Evolutionary conservation across 257 asterid genomes (phyloP), one percentile per base, ranked within the genome.

Genomic region (Jasminum sambac): DNA sequence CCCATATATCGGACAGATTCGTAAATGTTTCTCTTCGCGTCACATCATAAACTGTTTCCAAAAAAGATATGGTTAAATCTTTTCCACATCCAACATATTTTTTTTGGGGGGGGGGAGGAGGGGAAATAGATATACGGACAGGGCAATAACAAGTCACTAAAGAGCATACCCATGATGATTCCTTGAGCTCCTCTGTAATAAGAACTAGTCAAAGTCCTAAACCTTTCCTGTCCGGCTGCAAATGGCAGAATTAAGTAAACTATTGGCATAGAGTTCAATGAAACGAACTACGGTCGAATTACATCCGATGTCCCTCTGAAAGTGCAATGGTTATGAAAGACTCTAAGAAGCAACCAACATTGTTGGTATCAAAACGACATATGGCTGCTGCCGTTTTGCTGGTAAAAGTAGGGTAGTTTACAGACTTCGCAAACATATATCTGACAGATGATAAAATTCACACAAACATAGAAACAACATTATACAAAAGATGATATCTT

Each of bases 1-100:
- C 92, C 98, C 98, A 92, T 62, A 92, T 86, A 72, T 92, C 96
- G 81, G 89, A 88, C 17, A 92, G 88, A 78, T 92, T 89, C 7
- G 94, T 89, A 30, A 92, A 92, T 63, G 98, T 92, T 17, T 92
- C 98, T 70, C 96, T 76, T 37, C 96, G 75, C 44, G 98, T 92
- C 69, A 92, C 98, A 50, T 92, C 98, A 84, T 92, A 92, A 71
- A 89, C 98, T 92, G 89, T 60, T 72, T 6, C 71, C 6, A 43
- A 13, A 43, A 55, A 21, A 16, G 62, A 69, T 48, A 14, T 11
- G 38, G 26, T 65, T 11, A 25, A 62, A 21, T 64, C 44, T 7
- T n/a, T n/a, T n/a, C n/a, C n/a, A n/a, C n/a, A n/a, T n/a, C n/a
- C n/a, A n/a, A n/a, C n/a, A n/a, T n/a, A n/a, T n/a, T n/a, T n/a